Conservation (phyloP, 2,329 filamentous ascomycete species). For the Colletotrichum neosansevieriae region DNA sequence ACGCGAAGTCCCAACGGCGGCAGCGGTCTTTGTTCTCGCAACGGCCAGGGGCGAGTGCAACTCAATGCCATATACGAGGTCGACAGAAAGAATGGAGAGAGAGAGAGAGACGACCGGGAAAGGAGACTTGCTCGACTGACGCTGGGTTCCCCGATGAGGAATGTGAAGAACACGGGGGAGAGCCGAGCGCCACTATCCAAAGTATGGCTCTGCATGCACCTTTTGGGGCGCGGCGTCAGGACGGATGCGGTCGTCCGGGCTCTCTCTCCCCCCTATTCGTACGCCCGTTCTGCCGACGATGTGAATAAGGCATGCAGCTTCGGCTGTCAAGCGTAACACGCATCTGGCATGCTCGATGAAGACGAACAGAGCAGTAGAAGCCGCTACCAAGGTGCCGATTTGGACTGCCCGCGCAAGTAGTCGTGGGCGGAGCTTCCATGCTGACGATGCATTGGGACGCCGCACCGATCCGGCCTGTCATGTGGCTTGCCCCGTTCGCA, state of each 20-base stretch:
- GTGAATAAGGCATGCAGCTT: neutral
- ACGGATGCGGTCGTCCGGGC: constrained; percentile 12
- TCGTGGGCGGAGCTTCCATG: neutral
- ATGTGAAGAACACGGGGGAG: constrained; percentile 6
- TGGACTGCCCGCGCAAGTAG: neutral
- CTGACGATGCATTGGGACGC: neutral
- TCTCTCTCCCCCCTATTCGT: neutral
- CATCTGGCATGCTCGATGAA: neutral
- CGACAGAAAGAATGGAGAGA: neutral
- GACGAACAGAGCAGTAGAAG: neutral
- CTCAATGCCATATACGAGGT: constrained; percentile 23
- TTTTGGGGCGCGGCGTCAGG: constrained; percentile 9
- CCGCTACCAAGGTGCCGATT: neutral
- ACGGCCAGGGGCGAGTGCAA: neutral
- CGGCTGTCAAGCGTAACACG: constrained; percentile 16
- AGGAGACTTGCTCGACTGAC: neutral
- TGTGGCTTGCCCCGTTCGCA: constrained; percentile 9
- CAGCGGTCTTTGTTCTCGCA: no score
- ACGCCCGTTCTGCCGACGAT: neutral
- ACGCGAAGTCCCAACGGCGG: no score
- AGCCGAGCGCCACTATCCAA: constrained; percentile 24
- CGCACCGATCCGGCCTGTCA: constrained; percentile 9
- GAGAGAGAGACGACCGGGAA: neutral
- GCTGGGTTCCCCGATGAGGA: constrained; percentile 7
- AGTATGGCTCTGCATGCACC: constrained; percentile 2